Base-by-base conservation (phyloP, 1,139 yeast species). In the Kluyveromyces marxianus region DNA sequence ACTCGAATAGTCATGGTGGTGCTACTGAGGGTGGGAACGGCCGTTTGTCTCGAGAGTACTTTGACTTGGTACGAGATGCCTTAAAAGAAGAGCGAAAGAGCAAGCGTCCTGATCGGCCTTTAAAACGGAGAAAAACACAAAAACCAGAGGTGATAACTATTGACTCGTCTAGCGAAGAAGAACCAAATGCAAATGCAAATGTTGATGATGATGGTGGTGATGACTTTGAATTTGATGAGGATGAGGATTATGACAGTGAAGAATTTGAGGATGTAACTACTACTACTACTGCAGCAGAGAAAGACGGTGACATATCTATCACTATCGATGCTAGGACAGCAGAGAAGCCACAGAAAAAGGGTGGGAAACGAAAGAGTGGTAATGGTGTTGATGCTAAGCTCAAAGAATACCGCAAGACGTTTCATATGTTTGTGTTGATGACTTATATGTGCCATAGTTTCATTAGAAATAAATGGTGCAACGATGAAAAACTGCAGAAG, bases 401-500 rank as follows among this genome's bases (percentile, higher is more conserved):
- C 54, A 69, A 84, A 27, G 58, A 60, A 0, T 64, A 59, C 37
- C 68, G 96, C 29, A 66, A 69, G 41, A 52, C 62, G 0, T 65
- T 80, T n/a, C 97, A 90, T 61, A 74, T 78, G 64, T 57, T 75
- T 48, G 77, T 78, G 52, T 54, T 90, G 3, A 68, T 77, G 14
- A 60, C 76, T 39, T 75, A 86, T 74, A 60, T 84, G 31, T 63
- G 74, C 3, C 95, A 85, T 62, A 94, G 88, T 0, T 70, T 72
- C 1, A 55, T 77, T 1, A 70, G 95, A 21, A 90, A 88, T 60
- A 56, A 66, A n/a, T 88, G 96, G 95, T 76, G 89, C 50, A 79
- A 78, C 51, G 77, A 80, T 55, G 55, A 62, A 3, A 56, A 58
- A 2, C 59, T 86, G 2, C 68, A 71, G 40, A 49, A 55, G 21